Evolutionary conservation across 169 alveolate species (phyloP).

Genomic region (Cryptosporidium sp.): DNA sequence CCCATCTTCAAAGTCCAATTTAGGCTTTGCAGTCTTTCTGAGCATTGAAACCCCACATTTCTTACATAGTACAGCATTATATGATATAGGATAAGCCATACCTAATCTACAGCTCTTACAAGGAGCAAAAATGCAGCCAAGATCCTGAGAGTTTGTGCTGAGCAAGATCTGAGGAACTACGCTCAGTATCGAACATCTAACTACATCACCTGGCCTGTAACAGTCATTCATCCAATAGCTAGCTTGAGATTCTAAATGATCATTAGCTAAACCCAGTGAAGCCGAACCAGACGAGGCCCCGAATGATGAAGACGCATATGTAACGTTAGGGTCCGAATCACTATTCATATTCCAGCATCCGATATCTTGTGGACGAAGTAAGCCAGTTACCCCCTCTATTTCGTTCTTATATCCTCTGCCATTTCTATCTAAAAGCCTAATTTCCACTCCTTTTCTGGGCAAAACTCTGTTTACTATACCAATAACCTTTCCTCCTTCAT

Average conservation of each 20-base stretch:
- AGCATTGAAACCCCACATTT: conserved; percentile 50
- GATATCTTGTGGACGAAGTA: conserved; percentile 41
- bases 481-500: conserved; percentile 15
- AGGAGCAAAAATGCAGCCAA: conserved; percentile 67
- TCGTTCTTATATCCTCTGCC: conserved; percentile 37
- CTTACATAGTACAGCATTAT: conserved; percentile 71
- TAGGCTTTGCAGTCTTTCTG: conserved; percentile 59
- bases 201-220: conserved; percentile 66
- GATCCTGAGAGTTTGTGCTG: conserved; percentile 36
- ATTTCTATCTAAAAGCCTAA: conserved; percentile 37
- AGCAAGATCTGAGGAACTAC: conserved; percentile 49
- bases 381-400: conserved; percentile 46
- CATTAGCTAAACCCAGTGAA: conserved; percentile 21
- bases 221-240: conserved; percentile 72
- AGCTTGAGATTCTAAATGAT: conserved; percentile 47
- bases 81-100: conserved; percentile 74
- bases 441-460: conserved; percentile 67
- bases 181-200: conserved; percentile 40
- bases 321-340: background rate
- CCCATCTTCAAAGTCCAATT: conserved; percentile 19
- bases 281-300: background rate
- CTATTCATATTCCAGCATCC: conserved; percentile 69
- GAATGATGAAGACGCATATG: background rate
- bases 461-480: conserved; percentile 56
- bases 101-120: conserved; percentile 20